These are phyloP conservation scores for Glebionis coronaria DNA, from an alignment of 129 eudicot species.

Conservation along the genomic window DNA sequence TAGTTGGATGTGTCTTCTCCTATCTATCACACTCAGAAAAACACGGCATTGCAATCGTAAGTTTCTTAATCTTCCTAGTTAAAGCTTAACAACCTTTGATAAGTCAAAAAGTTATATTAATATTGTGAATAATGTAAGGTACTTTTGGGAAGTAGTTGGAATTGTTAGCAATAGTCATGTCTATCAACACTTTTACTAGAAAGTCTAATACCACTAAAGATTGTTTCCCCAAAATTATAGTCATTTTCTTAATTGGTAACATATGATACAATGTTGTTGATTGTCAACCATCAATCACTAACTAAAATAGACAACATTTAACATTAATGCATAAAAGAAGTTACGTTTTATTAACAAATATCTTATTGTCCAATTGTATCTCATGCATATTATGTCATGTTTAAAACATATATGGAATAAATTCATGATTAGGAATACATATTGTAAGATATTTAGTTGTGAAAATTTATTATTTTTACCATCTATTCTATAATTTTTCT, in stretches of 20 bases:
- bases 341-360: too few relatives aligned
- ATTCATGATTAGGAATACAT: too few relatives aligned
- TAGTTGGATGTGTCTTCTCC: slow-evolving; percentile 58
- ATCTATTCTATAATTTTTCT: too few relatives aligned
- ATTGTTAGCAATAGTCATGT: neutral
- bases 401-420: too few relatives aligned
- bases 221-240: slow-evolving; percentile 10
- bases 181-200: slow-evolving; percentile 6
- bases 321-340: too few relatives aligned
- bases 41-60: slow-evolving; percentile 74
- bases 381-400: too few relatives aligned
- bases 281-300: slow-evolving; percentile 21
- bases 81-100: too few relatives aligned
- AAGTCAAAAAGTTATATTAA: too few relatives aligned
- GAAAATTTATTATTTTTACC: too few relatives aligned
- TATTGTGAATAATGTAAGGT: too few relatives aligned
- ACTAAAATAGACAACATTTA: neutral
- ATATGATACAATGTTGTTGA: neutral
- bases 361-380: too few relatives aligned
- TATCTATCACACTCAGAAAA: slow-evolving; percentile 68
- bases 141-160: slow-evolving; percentile 1
- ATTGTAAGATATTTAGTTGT: too few relatives aligned
- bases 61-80: slow-evolving; percentile 14
- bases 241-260: neutral
- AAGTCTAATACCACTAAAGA: slow-evolving; percentile 14